Conservation (phyloP, 257 asterid genomes). For the Pogostemon cablin region DNA sequence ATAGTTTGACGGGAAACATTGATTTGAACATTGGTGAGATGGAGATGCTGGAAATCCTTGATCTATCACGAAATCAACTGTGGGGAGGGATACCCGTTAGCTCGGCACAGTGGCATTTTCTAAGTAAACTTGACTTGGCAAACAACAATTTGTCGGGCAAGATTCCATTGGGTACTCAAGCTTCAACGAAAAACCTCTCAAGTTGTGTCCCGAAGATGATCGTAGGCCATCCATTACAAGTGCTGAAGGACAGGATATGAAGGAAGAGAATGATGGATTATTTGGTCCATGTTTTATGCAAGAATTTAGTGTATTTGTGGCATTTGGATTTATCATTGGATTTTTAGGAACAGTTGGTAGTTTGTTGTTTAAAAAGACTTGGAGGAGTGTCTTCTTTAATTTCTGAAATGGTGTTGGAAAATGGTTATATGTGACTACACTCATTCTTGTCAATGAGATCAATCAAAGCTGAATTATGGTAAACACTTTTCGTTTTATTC, state of each 20-base stretch:
- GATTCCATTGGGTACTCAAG: conserved; percentile 43
- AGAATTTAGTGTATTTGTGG: conserved; percentile 25
- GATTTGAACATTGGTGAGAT: conserved; percentile 38
- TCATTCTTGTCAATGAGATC: neutral
- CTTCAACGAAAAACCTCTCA: conserved; percentile 34
- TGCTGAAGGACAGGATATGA: neutral
- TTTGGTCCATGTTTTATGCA: conserved; percentile 3
- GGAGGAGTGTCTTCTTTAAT: conserved; percentile 33
- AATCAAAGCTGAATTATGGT: neutral
- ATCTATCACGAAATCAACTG: conserved; percentile 40
- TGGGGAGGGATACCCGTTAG: conserved; percentile 40
- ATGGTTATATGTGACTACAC: conserved; percentile 30
- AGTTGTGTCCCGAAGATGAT: conserved; percentile 29
- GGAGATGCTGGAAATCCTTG: conserved; percentile 41
- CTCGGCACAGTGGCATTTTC: conserved; percentile 16
- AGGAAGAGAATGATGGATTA: conserved; percentile 23
- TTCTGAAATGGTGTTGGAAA: conserved; percentile 16
- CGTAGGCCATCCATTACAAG: neutral
- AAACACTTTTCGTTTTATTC: no score
- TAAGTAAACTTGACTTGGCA: conserved; percentile 37
- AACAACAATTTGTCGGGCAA: conserved; percentile 39
- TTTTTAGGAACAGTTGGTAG: conserved; percentile 40
- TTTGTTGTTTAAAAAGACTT: conserved; percentile 29
- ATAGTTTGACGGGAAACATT: conserved; percentile 34
- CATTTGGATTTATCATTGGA: conserved; percentile 36